These are phyloP conservation scores for Lanmaoa pseudosensibilis DNA, from an alignment of 768 basidiomycete genomes.

Conservation along the genomic window DNA sequence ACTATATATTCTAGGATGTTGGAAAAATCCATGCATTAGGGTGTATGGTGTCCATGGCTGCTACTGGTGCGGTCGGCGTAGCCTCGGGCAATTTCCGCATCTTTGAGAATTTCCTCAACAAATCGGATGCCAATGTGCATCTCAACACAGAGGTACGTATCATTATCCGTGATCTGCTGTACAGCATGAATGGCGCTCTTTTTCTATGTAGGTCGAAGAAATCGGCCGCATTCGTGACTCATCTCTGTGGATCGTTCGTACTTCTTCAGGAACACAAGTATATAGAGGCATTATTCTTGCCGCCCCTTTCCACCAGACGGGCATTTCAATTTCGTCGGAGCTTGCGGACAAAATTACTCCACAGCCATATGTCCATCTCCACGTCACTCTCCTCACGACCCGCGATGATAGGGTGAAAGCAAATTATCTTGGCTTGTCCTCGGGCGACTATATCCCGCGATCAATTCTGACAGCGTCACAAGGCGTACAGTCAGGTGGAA, in stretches of 20 bases:
- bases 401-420: conserved; percentile 59
- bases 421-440: conserved; percentile 63
- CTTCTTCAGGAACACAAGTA: conserved; percentile 42
- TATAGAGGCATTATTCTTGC: conserved; percentile 85
- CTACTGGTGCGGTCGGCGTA: conserved; percentile 63
- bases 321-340: conserved; percentile 50
- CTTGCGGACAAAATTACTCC: conserved; percentile 55
- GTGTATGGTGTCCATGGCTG: conserved; percentile 69
- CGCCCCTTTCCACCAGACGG: conserved; percentile 76
- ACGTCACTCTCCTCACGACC: conserved; percentile 89
- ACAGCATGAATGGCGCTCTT: not conserved
- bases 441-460: conserved; percentile 48
- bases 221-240: conserved; percentile 48
- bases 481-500: conserved; percentile 52
- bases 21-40: conserved; percentile 75
- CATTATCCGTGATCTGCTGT: not conserved
- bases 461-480: conserved; percentile 74
- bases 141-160: conserved; percentile 64
- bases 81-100: conserved; percentile 81
- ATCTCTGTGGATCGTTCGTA: conserved; percentile 54
- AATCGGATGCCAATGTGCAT: conserved; percentile 65
- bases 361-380: conserved; percentile 79
- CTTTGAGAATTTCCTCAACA: conserved; percentile 77
- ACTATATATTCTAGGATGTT: conserved; percentile 48
- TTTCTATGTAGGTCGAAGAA: conserved; percentile 45